phyloP scores from a whole-genome alignment of 106 monocot species.

The Acanthochlamys bracteata region DNA sequence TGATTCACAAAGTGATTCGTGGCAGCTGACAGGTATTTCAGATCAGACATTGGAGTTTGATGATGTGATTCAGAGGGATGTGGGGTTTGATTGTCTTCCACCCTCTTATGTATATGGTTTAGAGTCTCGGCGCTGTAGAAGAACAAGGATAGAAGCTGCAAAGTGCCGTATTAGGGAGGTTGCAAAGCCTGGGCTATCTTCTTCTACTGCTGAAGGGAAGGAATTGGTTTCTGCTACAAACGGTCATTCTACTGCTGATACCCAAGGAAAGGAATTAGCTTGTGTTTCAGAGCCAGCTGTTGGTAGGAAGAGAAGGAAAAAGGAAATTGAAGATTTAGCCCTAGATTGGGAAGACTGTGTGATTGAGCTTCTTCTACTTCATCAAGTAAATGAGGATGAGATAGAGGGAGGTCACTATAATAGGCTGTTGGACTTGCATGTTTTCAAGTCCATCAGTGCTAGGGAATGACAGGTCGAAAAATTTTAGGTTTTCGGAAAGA shows the following conservation, averaged over 20 bases:
- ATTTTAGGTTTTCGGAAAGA: neutral
- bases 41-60: conserved; percentile 24
- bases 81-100: conserved; percentile 65
- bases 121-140: conserved; percentile 44
- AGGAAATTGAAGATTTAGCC: conserved; percentile 1
- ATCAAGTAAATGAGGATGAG: conserved; percentile 55
- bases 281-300: neutral
- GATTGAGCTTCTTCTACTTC: conserved; percentile 64
- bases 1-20: conserved; percentile 18
- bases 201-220: too few relatives aligned
- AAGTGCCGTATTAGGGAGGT: conserved; percentile 46
- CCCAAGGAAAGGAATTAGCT: neutral
- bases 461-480: neutral
- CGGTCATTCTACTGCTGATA: neutral
- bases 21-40: conserved; percentile 21
- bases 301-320: conserved; percentile 18
- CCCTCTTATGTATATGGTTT: conserved; percentile 61
- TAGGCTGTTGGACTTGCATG: conserved; percentile 70
- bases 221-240: too few relatives aligned
- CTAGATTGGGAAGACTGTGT: conserved; percentile 87
- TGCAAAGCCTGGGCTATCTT: conserved; percentile 13
- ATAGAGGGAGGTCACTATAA: conserved; percentile 75
- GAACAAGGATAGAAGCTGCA: conserved; percentile 49
- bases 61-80: conserved; percentile 40
- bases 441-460: conserved; percentile 32